A percentile compares a stretch with the other conserved stretches of the same genome.
Conservation (phyloP, 1,284 basidiomycete species). For the Ustilago xerochloae region DNA sequence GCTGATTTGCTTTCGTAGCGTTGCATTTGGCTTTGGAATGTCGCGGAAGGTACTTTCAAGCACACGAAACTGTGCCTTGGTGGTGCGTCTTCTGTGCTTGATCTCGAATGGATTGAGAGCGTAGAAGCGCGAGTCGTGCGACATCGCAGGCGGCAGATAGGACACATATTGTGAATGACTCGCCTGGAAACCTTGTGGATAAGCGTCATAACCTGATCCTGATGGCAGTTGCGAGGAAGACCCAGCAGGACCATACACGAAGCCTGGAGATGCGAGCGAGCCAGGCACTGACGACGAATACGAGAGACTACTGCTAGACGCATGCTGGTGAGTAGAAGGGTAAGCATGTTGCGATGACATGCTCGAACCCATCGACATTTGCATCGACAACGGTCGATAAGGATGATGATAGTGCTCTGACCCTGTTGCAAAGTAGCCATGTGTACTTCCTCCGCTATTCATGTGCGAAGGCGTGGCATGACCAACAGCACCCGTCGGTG, state of each 20-base stretch:
- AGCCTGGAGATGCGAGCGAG: slow-evolving; percentile 6
- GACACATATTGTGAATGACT: slow-evolving; percentile 29
- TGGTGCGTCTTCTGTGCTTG: slow-evolving; percentile 61
- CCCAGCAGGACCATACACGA: slow-evolving; percentile 18
- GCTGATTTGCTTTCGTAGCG: slow-evolving; percentile 48
- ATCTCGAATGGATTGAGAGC: slow-evolving; percentile 61
- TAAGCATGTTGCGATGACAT: slow-evolving; percentile 5
- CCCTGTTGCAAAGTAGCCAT: slow-evolving; percentile 8
- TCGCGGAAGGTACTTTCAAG: slow-evolving; percentile 59
- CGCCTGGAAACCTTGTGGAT: not conserved
- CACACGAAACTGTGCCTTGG: slow-evolving; percentile 59
- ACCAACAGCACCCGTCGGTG: slow-evolving; percentile 6
- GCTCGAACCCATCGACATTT: slow-evolving; percentile 4
- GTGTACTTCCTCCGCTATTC: slow-evolving; percentile 1
- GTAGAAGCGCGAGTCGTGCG: slow-evolving; percentile 33
- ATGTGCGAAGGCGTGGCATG: slow-evolving; percentile 4
- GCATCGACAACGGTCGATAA: slow-evolving; percentile 13
- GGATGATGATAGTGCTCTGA: slow-evolving; percentile 23
- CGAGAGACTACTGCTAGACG: not conserved
- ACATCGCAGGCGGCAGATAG: slow-evolving; percentile 19
- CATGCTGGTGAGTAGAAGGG: slow-evolving; percentile 1
- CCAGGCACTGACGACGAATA: slow-evolving; percentile 4
- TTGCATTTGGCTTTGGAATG: slow-evolving; percentile 57
- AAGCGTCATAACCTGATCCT: slow-evolving; percentile 3
- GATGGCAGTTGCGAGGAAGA: not conserved